Percentiles rank a stretch among this genome's conserved stretches.
phyloP scores from a whole-genome alignment of 495 filamentous ascomycete genomes.

The Hypoxylon trugodes region DNA sequence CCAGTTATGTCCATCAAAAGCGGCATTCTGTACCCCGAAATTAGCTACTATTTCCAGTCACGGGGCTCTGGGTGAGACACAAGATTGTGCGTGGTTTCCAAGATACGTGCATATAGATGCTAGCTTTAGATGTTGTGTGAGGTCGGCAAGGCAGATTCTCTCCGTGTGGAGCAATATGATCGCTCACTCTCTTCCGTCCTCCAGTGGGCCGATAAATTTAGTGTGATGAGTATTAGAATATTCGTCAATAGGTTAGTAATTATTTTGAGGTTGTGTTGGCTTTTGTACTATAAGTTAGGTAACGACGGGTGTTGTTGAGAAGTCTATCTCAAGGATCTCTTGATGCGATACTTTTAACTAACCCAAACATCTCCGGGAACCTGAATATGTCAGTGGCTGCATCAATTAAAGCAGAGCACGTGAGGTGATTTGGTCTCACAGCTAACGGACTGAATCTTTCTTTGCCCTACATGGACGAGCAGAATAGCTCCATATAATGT shows the following conservation, averaged over 20 bases:
- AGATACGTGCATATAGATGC: conserved; percentile 21
- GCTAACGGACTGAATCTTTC: not conserved
- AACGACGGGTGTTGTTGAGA: not conserved
- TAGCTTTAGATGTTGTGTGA: conserved; percentile 26
- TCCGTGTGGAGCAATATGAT: conserved; percentile 11
- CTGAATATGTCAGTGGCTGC: not conserved
- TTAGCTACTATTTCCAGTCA: conserved; percentile 30
- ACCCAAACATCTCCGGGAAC: not conserved
- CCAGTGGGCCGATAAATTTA: conserved; percentile 5
- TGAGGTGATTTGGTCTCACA: conserved; percentile 4
- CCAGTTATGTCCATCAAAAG: not conserved
- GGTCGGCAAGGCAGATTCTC: conserved; percentile 32
- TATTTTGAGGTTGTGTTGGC: not conserved
- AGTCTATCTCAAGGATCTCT: conserved; percentile 2
- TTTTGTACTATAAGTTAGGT: not conserved
- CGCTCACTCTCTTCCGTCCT: conserved; percentile 17
- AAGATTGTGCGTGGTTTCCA: conserved; percentile 10
- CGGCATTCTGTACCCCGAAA: not conserved
- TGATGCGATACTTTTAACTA: not conserved
- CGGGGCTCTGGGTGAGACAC: conserved; percentile 32
- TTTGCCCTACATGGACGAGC: conserved; percentile 4
- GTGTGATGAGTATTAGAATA: conserved; percentile 1
- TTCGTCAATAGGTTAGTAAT: not conserved
- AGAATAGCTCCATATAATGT: conserved; percentile 9
- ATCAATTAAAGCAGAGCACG: not conserved